phyloP scores from a whole-genome alignment of 2,329 filamentous ascomycete species.

The Paecilomyces fulvus region DNA sequence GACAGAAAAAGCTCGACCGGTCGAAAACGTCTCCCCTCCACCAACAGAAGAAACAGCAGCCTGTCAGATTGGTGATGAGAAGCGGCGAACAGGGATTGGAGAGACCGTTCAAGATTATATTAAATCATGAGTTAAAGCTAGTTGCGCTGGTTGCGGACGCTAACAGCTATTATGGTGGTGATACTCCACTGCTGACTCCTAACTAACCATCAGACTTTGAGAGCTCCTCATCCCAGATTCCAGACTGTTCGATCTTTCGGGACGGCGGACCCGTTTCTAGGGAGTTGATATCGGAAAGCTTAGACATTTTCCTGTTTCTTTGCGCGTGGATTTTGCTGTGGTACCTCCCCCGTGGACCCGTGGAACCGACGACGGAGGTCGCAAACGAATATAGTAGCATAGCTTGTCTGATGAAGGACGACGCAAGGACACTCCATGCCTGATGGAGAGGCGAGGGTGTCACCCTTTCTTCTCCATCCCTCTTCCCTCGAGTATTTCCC shows the following conservation, averaged over 20 bases:
- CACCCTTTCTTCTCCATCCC: neutral
- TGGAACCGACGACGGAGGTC: conserved; percentile 13
- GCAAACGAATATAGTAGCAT: conserved; percentile 9
- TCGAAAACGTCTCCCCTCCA: neutral
- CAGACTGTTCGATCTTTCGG: conserved; percentile 3
- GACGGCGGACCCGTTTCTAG: neutral
- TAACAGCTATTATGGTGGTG: neutral
- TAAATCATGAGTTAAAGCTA: neutral
- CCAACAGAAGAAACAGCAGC: neutral
- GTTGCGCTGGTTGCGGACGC: neutral
- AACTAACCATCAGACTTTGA: conserved; percentile 1
- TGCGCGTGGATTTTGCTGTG: conserved; percentile 10
- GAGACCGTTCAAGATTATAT: neutral
- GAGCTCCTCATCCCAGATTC: conserved; percentile 9
- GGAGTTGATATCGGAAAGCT: neutral
- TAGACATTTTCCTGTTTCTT: neutral
- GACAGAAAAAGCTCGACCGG: neutral
- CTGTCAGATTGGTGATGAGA: neutral
- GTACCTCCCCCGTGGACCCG: conserved; percentile 14
- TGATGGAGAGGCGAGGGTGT: conserved; percentile 2
- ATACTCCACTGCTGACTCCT: conserved; percentile 1
- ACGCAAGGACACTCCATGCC: conserved; percentile 4
- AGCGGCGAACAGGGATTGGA: neutral
- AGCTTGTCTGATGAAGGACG: conserved; percentile 2
- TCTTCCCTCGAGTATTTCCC: neutral